Conservation (phyloP, 2,329 filamentous ascomycete genomes). For the Ophiosphaerella korrae region DNA sequence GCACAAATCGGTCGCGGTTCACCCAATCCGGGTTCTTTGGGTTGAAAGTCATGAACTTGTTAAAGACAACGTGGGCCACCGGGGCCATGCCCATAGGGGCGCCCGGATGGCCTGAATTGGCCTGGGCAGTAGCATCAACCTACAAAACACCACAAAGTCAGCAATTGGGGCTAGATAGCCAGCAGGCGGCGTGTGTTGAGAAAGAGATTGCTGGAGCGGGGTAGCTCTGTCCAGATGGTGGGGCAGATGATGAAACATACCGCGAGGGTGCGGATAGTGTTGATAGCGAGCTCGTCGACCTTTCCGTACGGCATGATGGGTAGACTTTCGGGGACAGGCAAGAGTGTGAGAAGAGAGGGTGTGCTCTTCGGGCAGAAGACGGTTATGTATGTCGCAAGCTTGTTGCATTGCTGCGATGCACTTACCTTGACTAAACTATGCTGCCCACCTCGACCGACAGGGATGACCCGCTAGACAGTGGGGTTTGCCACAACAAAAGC, state of each 20-base stretch:
- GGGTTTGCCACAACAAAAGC: slow-evolving; percentile 14
- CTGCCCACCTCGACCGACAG: not conserved
- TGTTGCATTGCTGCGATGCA: no score
- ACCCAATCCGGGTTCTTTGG: slow-evolving; percentile 97
- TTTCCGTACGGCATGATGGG: slow-evolving; percentile 85
- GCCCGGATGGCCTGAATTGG: slow-evolving; percentile 98
- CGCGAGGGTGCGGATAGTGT: slow-evolving; percentile 95
- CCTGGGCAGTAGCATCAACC: slow-evolving; percentile 95
- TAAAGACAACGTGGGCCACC: slow-evolving; percentile 94
- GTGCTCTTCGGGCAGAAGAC: slow-evolving; percentile 8
- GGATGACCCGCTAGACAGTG: slow-evolving; percentile 5
- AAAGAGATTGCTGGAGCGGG: slow-evolving; percentile 27
- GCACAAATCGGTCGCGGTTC: slow-evolving; percentile 97
- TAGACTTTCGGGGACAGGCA: slow-evolving; percentile 20
- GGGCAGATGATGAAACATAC: slow-evolving; percentile 63
- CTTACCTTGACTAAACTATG: no score
- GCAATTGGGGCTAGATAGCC: slow-evolving; percentile 32
- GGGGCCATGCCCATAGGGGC: slow-evolving; percentile 98
- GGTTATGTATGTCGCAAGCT: slow-evolving; percentile 23
- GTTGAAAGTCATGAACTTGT: slow-evolving; percentile 99
- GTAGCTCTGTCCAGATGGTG: slow-evolving; percentile 28
- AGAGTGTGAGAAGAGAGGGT: slow-evolving; percentile 13
- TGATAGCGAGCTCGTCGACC: slow-evolving; percentile 87
- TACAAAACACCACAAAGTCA: slow-evolving; percentile 52
- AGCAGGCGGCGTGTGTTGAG: slow-evolving; percentile 20